Evolutionary conservation across 2,329 filamentous ascomycete species (phyloP), one percentile per base, ranked within the genome.

Genomic region (Chrysosporium queenslandicum): DNA sequence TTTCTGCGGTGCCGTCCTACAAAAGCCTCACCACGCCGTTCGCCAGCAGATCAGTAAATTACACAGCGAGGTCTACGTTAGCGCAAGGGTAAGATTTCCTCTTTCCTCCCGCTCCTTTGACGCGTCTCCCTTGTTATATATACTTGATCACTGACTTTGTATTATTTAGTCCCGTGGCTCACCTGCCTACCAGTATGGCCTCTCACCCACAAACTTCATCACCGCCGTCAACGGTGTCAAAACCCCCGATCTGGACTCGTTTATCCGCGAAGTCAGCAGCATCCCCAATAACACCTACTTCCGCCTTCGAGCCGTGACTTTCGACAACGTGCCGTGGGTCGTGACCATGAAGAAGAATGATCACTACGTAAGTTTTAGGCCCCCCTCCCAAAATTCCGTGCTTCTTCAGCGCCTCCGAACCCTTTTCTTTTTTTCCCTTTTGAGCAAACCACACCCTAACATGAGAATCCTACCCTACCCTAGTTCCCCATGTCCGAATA

Each of bases 331-430:
- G 8, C 91, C 91, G 2, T 98, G 92, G 89, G 89, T 98, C n/a
- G 87, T 94, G 36, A 98, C 92, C 7, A 95, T 98, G 87, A 98
- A 98, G 82, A 97, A 97, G 79, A 96, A 96, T 61, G 91, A 98
- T 66, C 92, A 98, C 70, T 98, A 98, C 68, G 74, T 77, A 62
- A 64, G 72, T 65, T 18, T 40, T 14, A 18, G 3, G 14, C 11
- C 32, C 32, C 11, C 32, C 11, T n/a, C 34, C 14, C 34, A n/a
- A n/a, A n/a, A 16, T 37, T 21, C n/a, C 16, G 20, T 41, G 14
- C 3, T 36, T 34, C 20, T 16, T 25, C 21, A 30, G 25, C 11
- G 4, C 20, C 9, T 34, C 1, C 5, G 23, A 23, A n/a, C 12
- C 46, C 4, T 21, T 30, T 41, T 30, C 20, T 47, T 21, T 37